Base-by-base conservation (phyloP, 768 basidiomycete genomes). In the Cyclocybe cylindracea region DNA sequence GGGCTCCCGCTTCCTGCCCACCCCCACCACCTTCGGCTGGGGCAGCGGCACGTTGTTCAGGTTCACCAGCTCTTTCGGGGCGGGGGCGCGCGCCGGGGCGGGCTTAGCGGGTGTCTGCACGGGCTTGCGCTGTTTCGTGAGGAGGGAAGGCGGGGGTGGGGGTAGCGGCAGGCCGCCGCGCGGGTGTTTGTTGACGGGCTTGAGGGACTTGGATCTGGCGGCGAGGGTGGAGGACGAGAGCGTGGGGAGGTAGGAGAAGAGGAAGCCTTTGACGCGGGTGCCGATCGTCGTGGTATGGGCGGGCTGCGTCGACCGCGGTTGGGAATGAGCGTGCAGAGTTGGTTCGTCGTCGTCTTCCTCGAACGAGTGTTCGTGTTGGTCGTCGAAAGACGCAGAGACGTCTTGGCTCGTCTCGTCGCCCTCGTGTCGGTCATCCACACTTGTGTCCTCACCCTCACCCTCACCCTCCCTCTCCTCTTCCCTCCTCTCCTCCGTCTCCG, bases 191-290 rank as follows among this genome's bases (percentile, higher is more conserved):
- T 57, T 56, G 16, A 57, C 46, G 8, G 56, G 39, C 10, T 49
- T 61, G 9, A 62, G 64, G 32, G 61, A 56, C 24, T 24, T 24
- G 24, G 24, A 24, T 24, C 5, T 14, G 61, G 42, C 4, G 63
- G 50, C 1, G 65, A 50, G 10, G 66, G 52, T 0, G 67, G 58
- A 7, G 70, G 65, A 78, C 39, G 79, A 73, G 8, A 80, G 62
- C 0, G 70, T 71, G 14, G 83, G 83, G 19, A 85, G 74, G 62
- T 85, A 87, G 7, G 84, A 86, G 61, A 78, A 82, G 39, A 86
- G 59, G 60, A 84, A 75, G 9, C 82, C 79, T 54, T 77, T 83
- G 55, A 85, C 70, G 36, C 79, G 78, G 31, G 68, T 76, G n/a
- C 78, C 73, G 36, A 84, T 62, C 0, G 77, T 73, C 5, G 46